Evolutionary conservation across 2,329 filamentous ascomycete genomes (phyloP), one percentile per base, ranked within the genome.

Genomic region (Fusarium nelsonii): DNA sequence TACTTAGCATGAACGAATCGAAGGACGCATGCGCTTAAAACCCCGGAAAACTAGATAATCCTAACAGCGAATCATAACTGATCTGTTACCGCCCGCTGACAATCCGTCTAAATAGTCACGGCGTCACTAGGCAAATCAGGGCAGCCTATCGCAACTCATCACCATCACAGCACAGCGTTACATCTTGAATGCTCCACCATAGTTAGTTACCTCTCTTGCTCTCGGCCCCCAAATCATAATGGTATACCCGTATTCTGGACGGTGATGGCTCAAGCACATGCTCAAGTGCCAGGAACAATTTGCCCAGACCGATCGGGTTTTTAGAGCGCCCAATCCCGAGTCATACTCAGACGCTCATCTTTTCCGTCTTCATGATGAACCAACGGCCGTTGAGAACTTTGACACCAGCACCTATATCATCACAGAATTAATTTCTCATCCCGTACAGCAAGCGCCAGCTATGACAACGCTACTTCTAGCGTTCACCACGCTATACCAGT

Each of bases 51-150:
- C 46, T 44, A 44, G 54, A 56, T 63, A 53, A 45, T 9, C 11
- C 10, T 7, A 39, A 44, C n/a, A 54, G 40, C 73, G 60, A 75
- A 75, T 75, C 58, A 72, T 16, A 50, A 14, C 23, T 49, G 23
- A 23, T 18, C 58, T 75, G 52, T 75, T 75, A 45, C 73, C 73
- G 73, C 73, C 73, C 70, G 67, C 30, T 58, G 32, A 50, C 44
- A 61, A 59, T 33, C 44, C 36, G 43, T 60, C 59, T 69, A 58
- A 62, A 58, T 57, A 55, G 44, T 65, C 69, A 63, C 63, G 40
- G 69, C 57, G 61, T 57, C 67, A 64, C 63, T 58, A 30, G 23
- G 18, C 73, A 58, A 75, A 75, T 75, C 58, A 75, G 45, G 57
- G 33, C 15, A 37, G 48, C 44, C 36, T 57, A 65, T 55, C 32